phyloP scores from a whole-genome alignment of 495 filamentous ascomycete species.

The Cercophora sp. region DNA sequence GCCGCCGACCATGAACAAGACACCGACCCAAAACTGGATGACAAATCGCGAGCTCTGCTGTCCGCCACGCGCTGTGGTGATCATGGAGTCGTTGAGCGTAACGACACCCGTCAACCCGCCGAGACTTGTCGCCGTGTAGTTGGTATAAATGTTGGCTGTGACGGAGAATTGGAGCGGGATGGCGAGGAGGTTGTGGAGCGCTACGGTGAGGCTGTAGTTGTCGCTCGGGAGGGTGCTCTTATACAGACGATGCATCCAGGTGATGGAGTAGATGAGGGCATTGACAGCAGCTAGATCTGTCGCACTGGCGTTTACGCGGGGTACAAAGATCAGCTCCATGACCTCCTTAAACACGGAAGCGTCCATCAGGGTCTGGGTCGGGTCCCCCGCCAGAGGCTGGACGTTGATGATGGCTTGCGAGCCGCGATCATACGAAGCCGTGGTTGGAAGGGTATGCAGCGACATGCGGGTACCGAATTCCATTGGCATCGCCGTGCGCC shows the following conservation, averaged over 20 bases:
- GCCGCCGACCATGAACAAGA: slow-evolving; percentile 22
- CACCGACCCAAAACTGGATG: slow-evolving; percentile 15
- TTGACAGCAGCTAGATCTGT: slow-evolving; percentile 6
- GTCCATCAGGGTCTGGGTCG: neutral
- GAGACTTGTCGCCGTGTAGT: slow-evolving; percentile 11
- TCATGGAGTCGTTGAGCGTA: slow-evolving; percentile 4
- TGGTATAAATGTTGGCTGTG: slow-evolving; percentile 11
- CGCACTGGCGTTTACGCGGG: neutral
- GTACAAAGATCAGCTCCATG: neutral
- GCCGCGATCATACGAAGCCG: slow-evolving; percentile 10
- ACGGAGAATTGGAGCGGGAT: slow-evolving; percentile 17
- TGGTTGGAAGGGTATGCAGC: neutral
- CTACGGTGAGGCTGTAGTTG: slow-evolving; percentile 3
- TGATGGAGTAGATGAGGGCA: slow-evolving; percentile 3
- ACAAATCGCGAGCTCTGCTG: slow-evolving; percentile 5
- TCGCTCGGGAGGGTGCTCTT: slow-evolving; percentile 11
- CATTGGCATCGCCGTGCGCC: slow-evolving; percentile 1
- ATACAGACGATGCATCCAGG: slow-evolving; percentile 15
- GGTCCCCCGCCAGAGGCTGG: neutral
- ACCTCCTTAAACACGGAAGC: slow-evolving; percentile 5
- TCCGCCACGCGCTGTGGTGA: slow-evolving; percentile 12
- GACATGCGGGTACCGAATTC: slow-evolving; percentile 12
- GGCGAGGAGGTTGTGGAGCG: slow-evolving; percentile 18
- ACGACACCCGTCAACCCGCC: neutral
- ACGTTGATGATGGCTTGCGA: slow-evolving; percentile 15